Conservation (phyloP, 306 rosid species). For the Castanea sativa region DNA sequence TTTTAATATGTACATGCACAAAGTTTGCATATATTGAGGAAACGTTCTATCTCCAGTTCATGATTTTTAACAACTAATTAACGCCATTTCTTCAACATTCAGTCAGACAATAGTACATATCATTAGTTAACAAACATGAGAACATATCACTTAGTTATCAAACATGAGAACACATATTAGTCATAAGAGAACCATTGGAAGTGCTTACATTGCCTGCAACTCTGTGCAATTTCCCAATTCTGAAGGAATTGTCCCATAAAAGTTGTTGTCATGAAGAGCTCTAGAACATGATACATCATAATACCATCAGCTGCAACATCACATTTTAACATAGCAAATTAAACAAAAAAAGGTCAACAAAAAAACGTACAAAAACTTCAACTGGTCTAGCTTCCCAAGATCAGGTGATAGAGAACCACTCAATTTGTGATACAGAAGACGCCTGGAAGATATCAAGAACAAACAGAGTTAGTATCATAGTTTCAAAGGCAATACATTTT, state of each 20-base stretch:
- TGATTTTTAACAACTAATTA: neutral
- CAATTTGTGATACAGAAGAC: conserved; percentile 65
- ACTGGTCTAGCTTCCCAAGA: conserved; percentile 82
- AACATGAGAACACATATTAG: conserved; percentile 8
- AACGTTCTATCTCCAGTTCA: neutral
- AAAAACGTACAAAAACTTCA: conserved; percentile 75
- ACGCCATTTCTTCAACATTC: conserved; percentile 2
- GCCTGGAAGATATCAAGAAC: conserved; percentile 56
- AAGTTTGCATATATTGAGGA: neutral
- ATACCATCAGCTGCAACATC: conserved; percentile 22
- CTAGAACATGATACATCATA: conserved; percentile 44
- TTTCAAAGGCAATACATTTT: conserved; percentile 7
- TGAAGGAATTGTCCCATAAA: conserved; percentile 86
- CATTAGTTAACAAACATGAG: conserved; percentile 13
- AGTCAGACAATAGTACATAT: conserved; percentile 7
- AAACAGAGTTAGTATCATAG: conserved; percentile 28
- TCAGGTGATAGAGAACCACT: conserved; percentile 77
- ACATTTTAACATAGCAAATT: conserved; percentile 8
- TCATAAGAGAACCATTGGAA: conserved; percentile 8
- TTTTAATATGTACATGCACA: neutral
- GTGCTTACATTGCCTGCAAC: conserved; percentile 72
- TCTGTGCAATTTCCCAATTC: conserved; percentile 89
- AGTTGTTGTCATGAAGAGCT: conserved; percentile 75
- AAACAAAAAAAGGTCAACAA: conserved; percentile 1
- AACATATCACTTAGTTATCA: conserved; percentile 5